phyloP scores from a whole-genome alignment of 139 green algal species.

The Trebouxia sp. region DNA sequence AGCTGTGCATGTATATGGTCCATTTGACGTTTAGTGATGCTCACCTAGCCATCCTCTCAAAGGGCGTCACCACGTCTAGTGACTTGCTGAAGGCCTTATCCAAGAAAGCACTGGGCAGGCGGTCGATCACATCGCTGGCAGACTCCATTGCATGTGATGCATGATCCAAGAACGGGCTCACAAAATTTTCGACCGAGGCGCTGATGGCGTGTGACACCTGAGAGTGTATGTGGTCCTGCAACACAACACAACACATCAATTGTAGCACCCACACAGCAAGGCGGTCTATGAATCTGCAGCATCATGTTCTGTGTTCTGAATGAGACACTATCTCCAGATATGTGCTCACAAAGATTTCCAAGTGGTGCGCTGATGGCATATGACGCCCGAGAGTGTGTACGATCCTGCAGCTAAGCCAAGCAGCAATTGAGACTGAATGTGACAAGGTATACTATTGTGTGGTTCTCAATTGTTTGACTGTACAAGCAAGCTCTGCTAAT shows the following conservation, averaged over 20 bases:
- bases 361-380: background rate
- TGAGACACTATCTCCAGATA: too few species aligned
- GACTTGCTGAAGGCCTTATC: conserved; percentile 31
- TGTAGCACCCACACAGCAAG: too few species aligned
- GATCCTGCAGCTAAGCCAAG: background rate
- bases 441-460: too few species aligned
- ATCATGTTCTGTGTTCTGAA: too few species aligned
- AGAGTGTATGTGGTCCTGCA: conserved; percentile 17
- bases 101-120: background rate
- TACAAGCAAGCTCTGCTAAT: too few species aligned
- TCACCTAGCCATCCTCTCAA: background rate
- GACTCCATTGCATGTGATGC: conserved; percentile 12
- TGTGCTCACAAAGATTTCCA: too few species aligned
- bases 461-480: too few species aligned
- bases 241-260: background rate
- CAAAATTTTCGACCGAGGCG: conserved; percentile 1
- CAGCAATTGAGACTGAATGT: background rate
- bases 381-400: background rate
- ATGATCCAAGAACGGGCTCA: conserved; percentile 12
- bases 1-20: background rate
- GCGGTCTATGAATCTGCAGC: too few species aligned
- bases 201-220: background rate
- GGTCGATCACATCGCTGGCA: conserved; percentile 15
- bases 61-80: background rate
- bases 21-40: background rate